A percentile compares a stretch with the other conserved stretches of the same genome.
These are phyloP conservation scores for Paxillus involutus DNA, from an alignment of 768 basidiomycete species.

Conservation along the genomic window DNA sequence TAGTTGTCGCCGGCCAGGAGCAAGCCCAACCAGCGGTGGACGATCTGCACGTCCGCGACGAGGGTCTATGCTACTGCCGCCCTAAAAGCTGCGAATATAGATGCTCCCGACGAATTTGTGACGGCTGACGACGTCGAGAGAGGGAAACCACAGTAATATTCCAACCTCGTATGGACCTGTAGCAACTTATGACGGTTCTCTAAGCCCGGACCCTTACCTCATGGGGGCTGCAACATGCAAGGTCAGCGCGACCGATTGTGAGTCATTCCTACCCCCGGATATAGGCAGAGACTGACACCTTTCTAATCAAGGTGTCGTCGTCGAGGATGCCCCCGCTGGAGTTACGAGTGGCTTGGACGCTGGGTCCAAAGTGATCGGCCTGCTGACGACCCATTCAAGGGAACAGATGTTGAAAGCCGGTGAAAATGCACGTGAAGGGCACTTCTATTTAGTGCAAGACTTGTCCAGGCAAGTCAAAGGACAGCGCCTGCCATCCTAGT, in stretches of 20 bases:
- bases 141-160: constrained; percentile 74
- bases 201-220: constrained; percentile 86
- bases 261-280: constrained; percentile 5
- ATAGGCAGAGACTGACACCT: not conserved
- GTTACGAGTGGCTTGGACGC: constrained; percentile 77
- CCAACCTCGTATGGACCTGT: not conserved
- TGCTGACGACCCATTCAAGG: constrained; percentile 78
- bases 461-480: constrained; percentile 56
- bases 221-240: constrained; percentile 75
- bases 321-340: constrained; percentile 91
- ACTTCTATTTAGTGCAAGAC: constrained; percentile 64
- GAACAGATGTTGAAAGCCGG: constrained; percentile 63
- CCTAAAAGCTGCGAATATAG: constrained; percentile 62
- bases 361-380: constrained; percentile 80
- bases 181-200: not conserved
- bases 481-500: not conserved
- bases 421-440: constrained; percentile 39
- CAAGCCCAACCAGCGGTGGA: constrained; percentile 69
- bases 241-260: constrained; percentile 45
- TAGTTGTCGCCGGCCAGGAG: constrained; percentile 29
- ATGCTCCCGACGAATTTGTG: constrained; percentile 72
- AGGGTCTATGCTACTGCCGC: constrained; percentile 72
- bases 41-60: constrained; percentile 88
- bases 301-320: constrained; percentile 61
- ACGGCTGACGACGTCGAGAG: constrained; percentile 79